Evolutionary conservation across 2,329 filamentous ascomycete genomes (phyloP).

Genomic region (Sporothrix humicola): DNA sequence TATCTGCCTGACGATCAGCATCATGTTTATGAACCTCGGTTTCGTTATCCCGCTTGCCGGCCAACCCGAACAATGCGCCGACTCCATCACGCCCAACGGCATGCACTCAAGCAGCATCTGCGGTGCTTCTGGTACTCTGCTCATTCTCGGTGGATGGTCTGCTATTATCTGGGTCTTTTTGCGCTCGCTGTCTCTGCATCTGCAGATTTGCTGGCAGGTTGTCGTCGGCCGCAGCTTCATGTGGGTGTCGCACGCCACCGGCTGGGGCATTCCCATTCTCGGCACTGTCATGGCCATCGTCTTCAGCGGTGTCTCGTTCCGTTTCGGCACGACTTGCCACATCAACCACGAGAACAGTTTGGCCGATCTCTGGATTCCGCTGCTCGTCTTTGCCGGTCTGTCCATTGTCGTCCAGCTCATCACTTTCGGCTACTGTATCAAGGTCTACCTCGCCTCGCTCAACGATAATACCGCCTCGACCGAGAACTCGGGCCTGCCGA

Average conservation of each 20-base stretch:
- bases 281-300: slow-evolving; percentile 78
- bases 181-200: slow-evolving; percentile 86
- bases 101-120: slow-evolving; percentile 84
- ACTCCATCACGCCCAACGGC: slow-evolving; percentile 89
- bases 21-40: slow-evolving; percentile 82
- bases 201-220: slow-evolving; percentile 98
- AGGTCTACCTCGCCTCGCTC: slow-evolving; percentile 87
- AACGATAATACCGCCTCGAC: slow-evolving; percentile 74
- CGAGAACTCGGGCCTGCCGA: slow-evolving; percentile 73
- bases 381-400: slow-evolving; percentile 76
- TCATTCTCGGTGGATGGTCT: slow-evolving; percentile 84
- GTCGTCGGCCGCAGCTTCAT: slow-evolving; percentile 89
- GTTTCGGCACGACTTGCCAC: slow-evolving; percentile 90
- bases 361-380: slow-evolving; percentile 86
- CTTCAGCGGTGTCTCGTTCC: slow-evolving; percentile 90
- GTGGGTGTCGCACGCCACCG: slow-evolving; percentile 77
- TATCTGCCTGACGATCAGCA: slow-evolving; percentile 78
- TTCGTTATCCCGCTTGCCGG: slow-evolving; percentile 87
- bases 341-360: slow-evolving; percentile 89
- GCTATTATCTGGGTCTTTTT: slow-evolving; percentile 91
- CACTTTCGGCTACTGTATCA: slow-evolving; percentile 91
- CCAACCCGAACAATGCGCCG: slow-evolving; percentile 80
- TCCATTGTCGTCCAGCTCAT: slow-evolving; percentile 81
- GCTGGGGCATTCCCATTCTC: slow-evolving; percentile 82
- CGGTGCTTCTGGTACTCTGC: slow-evolving; percentile 83